Evolutionary conservation across 768 basidiomycete genomes (phyloP).

Genomic region (Termitomyces sp.): DNA sequence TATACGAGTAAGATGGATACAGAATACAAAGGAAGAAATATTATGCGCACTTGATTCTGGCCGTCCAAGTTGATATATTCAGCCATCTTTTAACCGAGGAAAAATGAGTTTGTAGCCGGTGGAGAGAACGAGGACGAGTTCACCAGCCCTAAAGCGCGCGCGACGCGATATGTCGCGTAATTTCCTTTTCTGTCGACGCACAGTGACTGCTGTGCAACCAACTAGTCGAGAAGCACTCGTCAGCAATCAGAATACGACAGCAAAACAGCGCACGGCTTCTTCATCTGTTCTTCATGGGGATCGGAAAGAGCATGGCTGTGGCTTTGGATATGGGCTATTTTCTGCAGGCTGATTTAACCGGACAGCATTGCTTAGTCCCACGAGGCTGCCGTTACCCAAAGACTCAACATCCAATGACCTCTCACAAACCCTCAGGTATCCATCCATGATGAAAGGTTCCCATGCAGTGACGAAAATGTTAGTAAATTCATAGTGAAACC

Average conservation of each 20-base stretch:
- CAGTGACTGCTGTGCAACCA: no score
- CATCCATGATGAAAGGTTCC: no score
- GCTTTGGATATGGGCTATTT: no score
- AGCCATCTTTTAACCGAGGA: neutral
- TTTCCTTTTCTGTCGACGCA: neutral
- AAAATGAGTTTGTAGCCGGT: neutral
- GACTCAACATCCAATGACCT: no score
- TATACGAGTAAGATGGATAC: neutral
- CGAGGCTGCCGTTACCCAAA: neutral
- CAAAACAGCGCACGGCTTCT: no score
- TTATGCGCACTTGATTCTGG: constrained; percentile 3
- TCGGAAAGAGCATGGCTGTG: no score
- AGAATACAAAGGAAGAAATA: no score
- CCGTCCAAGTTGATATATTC: constrained; percentile 1
- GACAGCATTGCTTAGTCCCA: no score
- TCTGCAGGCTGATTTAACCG: no score
- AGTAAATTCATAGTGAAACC: neutral
- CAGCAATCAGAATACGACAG: no score
- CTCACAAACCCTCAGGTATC: no score
- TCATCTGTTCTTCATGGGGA: no score
- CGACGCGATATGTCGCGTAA: neutral
- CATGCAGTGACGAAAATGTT: neutral
- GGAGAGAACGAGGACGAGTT: neutral
- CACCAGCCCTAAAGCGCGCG: neutral
- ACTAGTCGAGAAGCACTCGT: neutral